These are phyloP conservation scores for Mercurialis annua DNA, from an alignment of 345 rosid genomes.

Conservation along the genomic window DNA sequence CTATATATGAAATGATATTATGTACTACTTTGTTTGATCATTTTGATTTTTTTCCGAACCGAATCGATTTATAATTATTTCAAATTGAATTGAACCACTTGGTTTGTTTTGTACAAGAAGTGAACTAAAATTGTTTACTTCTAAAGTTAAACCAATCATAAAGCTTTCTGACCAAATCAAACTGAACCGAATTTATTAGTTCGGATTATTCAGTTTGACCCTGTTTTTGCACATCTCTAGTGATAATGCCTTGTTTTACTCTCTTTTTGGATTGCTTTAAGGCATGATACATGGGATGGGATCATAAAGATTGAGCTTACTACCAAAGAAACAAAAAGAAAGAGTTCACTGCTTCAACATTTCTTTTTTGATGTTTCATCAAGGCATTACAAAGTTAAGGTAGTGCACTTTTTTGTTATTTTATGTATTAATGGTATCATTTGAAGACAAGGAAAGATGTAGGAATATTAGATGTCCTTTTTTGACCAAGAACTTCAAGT, in stretches of 20 bases:
- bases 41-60: no score
- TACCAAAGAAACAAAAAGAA: slow-evolving; percentile 8
- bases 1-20: no score
- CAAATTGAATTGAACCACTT: not conserved
- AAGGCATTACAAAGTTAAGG: slow-evolving; percentile 23
- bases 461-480: slow-evolving; percentile 8
- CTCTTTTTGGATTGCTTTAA: slow-evolving; percentile 5
- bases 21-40: no score
- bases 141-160: no score
- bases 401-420: not conserved
- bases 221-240: no score
- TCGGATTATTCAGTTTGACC: no score
- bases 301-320: not conserved
- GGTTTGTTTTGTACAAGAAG: not conserved
- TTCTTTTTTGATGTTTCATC: slow-evolving; percentile 11
- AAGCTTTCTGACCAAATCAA: no score
- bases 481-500: slow-evolving; percentile 14
- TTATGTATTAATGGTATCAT: slow-evolving; percentile 3
- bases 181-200: no score
- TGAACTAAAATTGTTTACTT: no score
- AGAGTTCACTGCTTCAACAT: not conserved
- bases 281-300: slow-evolving; percentile 10
- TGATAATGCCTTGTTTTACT: not conserved
- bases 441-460: not conserved
- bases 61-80: no score